Evolutionary conservation across 192 early-diverging fungal species (phyloP), one percentile per base, ranked within the genome.

Genomic region (Coemansia reversa): DNA sequence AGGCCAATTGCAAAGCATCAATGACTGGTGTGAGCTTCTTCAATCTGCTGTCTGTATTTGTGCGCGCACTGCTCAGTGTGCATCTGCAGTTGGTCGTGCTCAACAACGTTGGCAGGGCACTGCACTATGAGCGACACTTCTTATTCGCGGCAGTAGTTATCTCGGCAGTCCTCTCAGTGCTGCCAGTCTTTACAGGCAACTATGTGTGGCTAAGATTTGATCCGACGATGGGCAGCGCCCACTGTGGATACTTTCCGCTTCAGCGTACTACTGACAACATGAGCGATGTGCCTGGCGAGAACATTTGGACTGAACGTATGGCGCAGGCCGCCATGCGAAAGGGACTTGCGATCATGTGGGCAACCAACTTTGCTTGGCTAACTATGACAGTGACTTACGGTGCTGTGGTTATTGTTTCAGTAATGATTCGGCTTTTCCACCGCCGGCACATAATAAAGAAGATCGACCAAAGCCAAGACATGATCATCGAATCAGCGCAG

Each of bases 371-470:
- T 70, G 70, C 70, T 42, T 73, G 76, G 70, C 55, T 79, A 53
- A 74, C 76, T 14, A 67, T 79, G 50, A 79, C 76, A 3, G 76
- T 79, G 23, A 61, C 63, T 30, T 79, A 79, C 58, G 70, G 76
- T n/a, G 33, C 55, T 16, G n/a, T 79, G 19, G 76, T 79, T 16
- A 74, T 79, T 32, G 60, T 70, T 2, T 66, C 71, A 27, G 71
- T 79, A 24, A 62, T 74, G 16, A 74, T 74, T 51, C 59, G 68
- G 28, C 71, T 79, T 16, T 63, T 69, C n/a, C 76, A 74, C 2
- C 63, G 62, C 57, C 70, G 58, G 39, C 60, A 51, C 28, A 54
- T 55, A 22, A 54, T 79, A 18, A 66, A 63, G 25, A 50, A 28
- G 50, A 57, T 70, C 7, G 53, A 62, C 23, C 32, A 51, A 7